Base-by-base conservation (phyloP, 495 filamentous ascomycete genomes). In the Sphaerosporella brunnea region DNA sequence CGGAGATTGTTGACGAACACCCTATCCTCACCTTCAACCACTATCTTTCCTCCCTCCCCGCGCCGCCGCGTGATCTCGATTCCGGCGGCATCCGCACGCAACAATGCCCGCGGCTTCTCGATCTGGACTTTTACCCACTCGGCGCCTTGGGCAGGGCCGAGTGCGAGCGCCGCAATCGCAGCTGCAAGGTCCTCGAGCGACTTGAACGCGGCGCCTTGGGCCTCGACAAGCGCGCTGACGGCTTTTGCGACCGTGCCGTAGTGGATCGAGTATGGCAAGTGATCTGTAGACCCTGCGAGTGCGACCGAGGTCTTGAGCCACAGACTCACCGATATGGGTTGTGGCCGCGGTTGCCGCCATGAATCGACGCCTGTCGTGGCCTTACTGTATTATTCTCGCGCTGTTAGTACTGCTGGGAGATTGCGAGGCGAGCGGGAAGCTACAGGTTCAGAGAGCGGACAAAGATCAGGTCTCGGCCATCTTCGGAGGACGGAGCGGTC, bases 241-340 rank as follows among this genome's bases (percentile, higher is more conserved):
- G 49, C 23, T 26, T 54, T 60, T n/a, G 50, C 48, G 13, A 61
- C 53, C 10, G 51, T 56, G 18, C 58, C 53, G 10, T 61, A 61
- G 35, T 61, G 57, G 36, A 61, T 61, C 3, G 50, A 54, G 51
- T 61, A 61, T 9, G 58, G 58, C 1, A 61, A 49, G 25, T 61
- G 58, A 23, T 61, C 58, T 0, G 58, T 61, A 9, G 58, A 61
- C 3, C 58, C 58, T 3, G 58, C 58, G 21, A 61, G 58, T 1
- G 58, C 53, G 26, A 61, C 54, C 3, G 58, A 61, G 13, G 45
- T 57, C 37, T 51, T 53, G 19, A 61, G 53, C 50, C 50, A 61
- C 15, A 61, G 54, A 1, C 53, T 57, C 18, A 61, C 48, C 16
- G 48, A 51, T 19, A 61, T 50, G 20, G 58, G 58, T 13, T 61